Evolutionary conservation across 2,329 filamentous ascomycete genomes (phyloP).

Genomic region (Epichloe aotearoae): DNA sequence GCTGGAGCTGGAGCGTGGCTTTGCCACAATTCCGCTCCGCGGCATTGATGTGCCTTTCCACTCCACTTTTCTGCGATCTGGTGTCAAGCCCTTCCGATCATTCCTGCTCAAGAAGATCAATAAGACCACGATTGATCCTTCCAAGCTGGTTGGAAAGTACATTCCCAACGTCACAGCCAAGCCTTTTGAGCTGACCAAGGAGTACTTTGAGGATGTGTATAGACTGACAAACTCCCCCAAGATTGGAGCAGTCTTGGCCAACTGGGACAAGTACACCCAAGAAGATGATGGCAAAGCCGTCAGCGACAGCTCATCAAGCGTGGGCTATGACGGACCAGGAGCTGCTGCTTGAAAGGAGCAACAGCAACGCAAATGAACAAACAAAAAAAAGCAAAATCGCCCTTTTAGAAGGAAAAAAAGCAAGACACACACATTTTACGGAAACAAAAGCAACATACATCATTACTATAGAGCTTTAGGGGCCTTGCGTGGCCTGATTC

Average conservation of each 20-base stretch:
- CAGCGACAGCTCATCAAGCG: conserved; percentile 27
- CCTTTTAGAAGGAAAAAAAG: not conserved
- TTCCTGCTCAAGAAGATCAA: conserved; percentile 99
- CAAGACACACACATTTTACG: not conserved
- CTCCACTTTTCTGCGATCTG: conserved; percentile 92
- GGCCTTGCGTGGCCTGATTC: not conserved
- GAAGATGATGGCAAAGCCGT: conserved; percentile 29
- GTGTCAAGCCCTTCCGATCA: conserved; percentile 96
- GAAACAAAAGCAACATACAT: not conserved
- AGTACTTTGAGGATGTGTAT: conserved; percentile 99
- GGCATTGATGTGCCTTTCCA: conserved; percentile 99
- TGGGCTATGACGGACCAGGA: conserved; percentile 28
- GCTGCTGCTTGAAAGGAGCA: conserved; percentile 24
- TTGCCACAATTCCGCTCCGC: conserved; percentile 90
- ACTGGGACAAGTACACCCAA: conserved; percentile 63
- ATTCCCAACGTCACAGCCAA: conserved; percentile 96
- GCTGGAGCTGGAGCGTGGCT: conserved; percentile 82
- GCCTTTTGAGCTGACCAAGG: conserved; percentile 90
- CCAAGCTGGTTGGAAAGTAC: conserved; percentile 95
- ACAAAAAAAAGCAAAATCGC: not conserved
- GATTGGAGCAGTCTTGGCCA: conserved; percentile 70
- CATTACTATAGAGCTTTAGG: conserved; percentile 2
- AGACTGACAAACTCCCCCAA: conserved; percentile 74
- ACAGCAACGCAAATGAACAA: not conserved
- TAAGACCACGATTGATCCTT: conserved; percentile 95